Percentiles rank a stretch among this genome's conserved stretches.
Evolutionary conservation across 177 flowering plant genomes (phyloP).

Genomic region (Vitis hybrid): DNA sequence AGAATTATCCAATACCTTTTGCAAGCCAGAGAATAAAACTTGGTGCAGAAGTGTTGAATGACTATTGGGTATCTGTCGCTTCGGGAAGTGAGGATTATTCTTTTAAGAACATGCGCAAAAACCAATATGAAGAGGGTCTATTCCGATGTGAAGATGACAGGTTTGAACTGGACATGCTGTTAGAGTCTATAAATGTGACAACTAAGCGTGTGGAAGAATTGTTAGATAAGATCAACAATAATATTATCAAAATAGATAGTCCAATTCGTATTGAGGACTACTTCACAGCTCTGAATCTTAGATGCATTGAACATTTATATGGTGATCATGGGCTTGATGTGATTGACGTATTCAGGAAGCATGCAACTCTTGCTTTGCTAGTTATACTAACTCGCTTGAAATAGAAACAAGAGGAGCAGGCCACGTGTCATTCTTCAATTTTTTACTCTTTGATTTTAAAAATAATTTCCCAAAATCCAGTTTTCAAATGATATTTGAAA

Average conservation of each 20-base stretch:
- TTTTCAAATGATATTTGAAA: too few species aligned
- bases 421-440: slow-evolving; percentile 62
- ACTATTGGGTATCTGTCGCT: slow-evolving; percentile 93
- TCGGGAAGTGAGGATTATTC: slow-evolving; percentile 98
- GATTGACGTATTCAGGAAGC: slow-evolving; percentile 81
- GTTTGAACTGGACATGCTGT: slow-evolving; percentile 94
- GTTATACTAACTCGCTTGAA: slow-evolving; percentile 86
- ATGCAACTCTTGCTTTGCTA: slow-evolving; percentile 77
- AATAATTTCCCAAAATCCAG: too few species aligned
- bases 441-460: too few species aligned
- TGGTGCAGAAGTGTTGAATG: slow-evolving; percentile 84
- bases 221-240: slow-evolving; percentile 59
- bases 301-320: slow-evolving; percentile 93
- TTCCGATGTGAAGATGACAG: slow-evolving; percentile 98
- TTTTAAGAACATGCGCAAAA: slow-evolving; percentile 96
- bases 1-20: slow-evolving; percentile 82
- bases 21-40: slow-evolving; percentile 81
- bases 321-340: slow-evolving; percentile 99
- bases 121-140: slow-evolving; percentile 95
- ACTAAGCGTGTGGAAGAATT: slow-evolving; percentile 85
- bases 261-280: slow-evolving; percentile 76
- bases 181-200: slow-evolving; percentile 80
- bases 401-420: slow-evolving; percentile 99
- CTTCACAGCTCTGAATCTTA: slow-evolving; percentile 72
- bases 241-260: slow-evolving; percentile 45